Percentiles rank a stretch among this genome's conserved stretches.
These are phyloP conservation scores for Phellinidium pouzarii DNA, from an alignment of 1,284 basidiomycete genomes.

Conservation along the genomic window DNA sequence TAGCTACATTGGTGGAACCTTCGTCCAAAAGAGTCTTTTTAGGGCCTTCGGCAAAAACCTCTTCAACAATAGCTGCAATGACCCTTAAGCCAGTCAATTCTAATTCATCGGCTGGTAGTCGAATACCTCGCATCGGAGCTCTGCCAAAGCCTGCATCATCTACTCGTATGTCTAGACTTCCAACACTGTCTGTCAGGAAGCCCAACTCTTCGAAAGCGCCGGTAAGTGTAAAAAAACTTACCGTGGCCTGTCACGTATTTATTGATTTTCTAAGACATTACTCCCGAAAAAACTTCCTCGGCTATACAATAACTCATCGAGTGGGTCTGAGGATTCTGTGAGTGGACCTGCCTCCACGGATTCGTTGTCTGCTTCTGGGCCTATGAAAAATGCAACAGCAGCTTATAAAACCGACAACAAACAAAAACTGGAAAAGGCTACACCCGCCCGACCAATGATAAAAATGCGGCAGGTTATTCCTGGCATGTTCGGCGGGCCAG, in stretches of 20 bases:
- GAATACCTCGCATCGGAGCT: conserved; percentile 58
- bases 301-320: conserved; percentile 7
- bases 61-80: neutral
- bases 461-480: conserved; percentile 32
- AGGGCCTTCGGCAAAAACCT: neutral
- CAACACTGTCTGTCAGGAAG: conserved; percentile 13
- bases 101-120: conserved; percentile 33
- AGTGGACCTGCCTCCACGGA: conserved; percentile 16
- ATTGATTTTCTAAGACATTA: neutral
- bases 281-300: neutral
- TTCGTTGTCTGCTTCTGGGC: neutral
- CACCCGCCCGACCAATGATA: conserved; percentile 24
- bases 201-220: conserved; percentile 14
- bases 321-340: conserved; percentile 16
- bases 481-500: conserved; percentile 27
- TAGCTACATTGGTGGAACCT: neutral
- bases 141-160: neutral
- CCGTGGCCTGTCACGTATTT: neutral
- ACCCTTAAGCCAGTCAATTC: neutral
- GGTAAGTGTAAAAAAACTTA: conserved; percentile 5
- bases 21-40: neutral
- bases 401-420: conserved; percentile 36
- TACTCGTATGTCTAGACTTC: conserved; percentile 57
- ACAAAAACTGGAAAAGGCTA: conserved; percentile 27
- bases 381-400: conserved; percentile 14